phyloP scores from a whole-genome alignment of 2,329 filamentous ascomycete species.

The Fusarium tanahbumbuense region DNA sequence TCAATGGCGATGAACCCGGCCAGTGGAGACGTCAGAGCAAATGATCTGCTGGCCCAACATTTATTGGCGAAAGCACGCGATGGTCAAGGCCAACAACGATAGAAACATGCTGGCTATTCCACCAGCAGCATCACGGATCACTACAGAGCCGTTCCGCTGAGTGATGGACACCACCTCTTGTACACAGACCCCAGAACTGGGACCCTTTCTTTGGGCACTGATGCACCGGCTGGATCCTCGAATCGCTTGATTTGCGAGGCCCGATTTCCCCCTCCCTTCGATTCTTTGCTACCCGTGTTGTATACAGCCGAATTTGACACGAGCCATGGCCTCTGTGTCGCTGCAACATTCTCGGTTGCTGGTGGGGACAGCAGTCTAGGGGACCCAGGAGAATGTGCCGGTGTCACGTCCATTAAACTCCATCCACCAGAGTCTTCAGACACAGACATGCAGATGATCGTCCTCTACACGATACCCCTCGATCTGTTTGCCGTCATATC shows the following conservation, averaged over 20 bases:
- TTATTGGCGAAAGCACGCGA: conserved; percentile 28
- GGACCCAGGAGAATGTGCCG: conserved; percentile 6
- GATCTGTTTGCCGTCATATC: conserved; percentile 62
- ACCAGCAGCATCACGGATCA: conserved; percentile 65
- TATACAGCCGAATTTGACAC: conserved; percentile 70
- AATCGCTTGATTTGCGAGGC: conserved; percentile 69
- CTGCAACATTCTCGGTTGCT: conserved; percentile 62
- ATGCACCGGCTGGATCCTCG: conserved; percentile 64
- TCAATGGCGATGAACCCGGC: conserved; percentile 26
- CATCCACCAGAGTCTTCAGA: conserved; percentile 16
- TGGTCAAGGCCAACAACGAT: conserved; percentile 27
- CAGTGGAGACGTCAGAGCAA: conserved; percentile 18
- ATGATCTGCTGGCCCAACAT: conserved; percentile 26
- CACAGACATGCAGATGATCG: conserved; percentile 56
- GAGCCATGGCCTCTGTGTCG: conserved; percentile 67
- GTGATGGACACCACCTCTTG: conserved; percentile 72
- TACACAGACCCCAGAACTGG: conserved; percentile 71
- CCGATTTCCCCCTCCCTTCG: conserved; percentile 57
- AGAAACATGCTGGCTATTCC: conserved; percentile 44
- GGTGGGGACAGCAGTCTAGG: conserved; percentile 29
- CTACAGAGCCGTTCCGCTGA: conserved; percentile 72
- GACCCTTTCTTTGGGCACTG: conserved; percentile 69
- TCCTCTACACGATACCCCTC: conserved; percentile 70
- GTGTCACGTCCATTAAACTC: not conserved
- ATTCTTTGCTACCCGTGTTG: conserved; percentile 56